Evolutionary conservation across 768 basidiomycete genomes (phyloP).

Genomic region (Termitomyces sp.): DNA sequence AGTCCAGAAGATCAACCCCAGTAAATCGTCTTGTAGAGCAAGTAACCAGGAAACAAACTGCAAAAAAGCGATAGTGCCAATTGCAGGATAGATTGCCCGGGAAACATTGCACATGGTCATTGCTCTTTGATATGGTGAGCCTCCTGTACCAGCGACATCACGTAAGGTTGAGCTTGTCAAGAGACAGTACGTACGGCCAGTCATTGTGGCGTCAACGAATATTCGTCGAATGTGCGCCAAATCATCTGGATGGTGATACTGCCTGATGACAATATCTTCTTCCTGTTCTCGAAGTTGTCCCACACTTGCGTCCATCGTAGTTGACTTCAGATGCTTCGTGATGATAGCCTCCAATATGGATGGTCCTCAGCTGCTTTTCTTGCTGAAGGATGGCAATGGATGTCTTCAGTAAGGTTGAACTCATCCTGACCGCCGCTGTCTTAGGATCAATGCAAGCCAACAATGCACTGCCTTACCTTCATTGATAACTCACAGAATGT

Average conservation of each 20-base stretch:
- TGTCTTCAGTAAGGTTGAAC: not conserved
- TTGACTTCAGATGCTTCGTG: not conserved
- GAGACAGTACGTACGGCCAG: conserved; percentile 2
- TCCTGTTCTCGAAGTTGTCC: not conserved
- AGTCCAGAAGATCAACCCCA: not conserved
- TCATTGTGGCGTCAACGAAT: conserved; percentile 9
- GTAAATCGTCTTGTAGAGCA: not conserved
- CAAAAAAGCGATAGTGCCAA: not conserved
- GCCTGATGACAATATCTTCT: conserved; percentile 2
- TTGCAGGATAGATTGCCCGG: not conserved
- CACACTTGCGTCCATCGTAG: not conserved
- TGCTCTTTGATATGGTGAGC: conserved; percentile 7
- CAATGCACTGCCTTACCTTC: not conserved
- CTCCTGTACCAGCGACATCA: not conserved
- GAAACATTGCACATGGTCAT: not conserved
- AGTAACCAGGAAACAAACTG: not conserved
- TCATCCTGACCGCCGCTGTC: not conserved
- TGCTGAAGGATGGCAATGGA: not conserved
- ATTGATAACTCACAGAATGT: not conserved
- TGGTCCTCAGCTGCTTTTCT: not conserved
- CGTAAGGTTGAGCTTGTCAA: not conserved
- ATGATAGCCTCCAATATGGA: not conserved
- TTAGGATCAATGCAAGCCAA: not conserved
- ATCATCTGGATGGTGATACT: conserved; percentile 10
- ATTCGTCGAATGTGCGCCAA: conserved; percentile 1